Percentiles rank a stretch among this genome's conserved stretches.
Evolutionary conservation across 345 rosid species (phyloP).

Genomic region (Hibiscus tridactylites): DNA sequence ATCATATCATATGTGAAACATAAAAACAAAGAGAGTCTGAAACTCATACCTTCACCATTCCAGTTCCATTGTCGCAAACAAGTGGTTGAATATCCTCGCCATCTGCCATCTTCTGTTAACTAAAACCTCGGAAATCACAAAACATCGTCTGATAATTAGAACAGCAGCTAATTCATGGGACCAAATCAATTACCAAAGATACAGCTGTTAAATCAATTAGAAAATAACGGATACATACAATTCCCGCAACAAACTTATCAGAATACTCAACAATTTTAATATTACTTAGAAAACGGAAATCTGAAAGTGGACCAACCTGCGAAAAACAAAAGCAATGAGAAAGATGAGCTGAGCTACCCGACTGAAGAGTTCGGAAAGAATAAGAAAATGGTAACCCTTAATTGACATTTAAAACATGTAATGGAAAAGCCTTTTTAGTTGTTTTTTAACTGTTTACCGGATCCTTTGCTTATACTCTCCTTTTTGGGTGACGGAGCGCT

Average conservation of each 20-base stretch:
- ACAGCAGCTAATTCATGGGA: too few relatives aligned
- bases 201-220: too few relatives aligned
- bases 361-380: neutral
- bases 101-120: conserved; percentile 5
- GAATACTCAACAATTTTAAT: too few relatives aligned
- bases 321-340: neutral
- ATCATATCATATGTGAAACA: neutral
- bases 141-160: too few relatives aligned
- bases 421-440: neutral
- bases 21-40: neutral
- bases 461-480: neutral
- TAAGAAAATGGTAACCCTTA: neutral
- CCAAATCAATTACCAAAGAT: too few relatives aligned
- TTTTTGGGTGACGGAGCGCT: neutral
- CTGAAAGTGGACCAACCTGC: neutral
- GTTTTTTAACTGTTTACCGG: conserved; percentile 4
- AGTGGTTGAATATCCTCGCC: conserved; percentile 11
- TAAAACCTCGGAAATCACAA: neutral
- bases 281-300: neutral
- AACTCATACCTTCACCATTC: neutral
- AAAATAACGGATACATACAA: too few relatives aligned
- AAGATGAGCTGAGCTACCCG: too few relatives aligned
- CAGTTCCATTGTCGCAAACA: neutral
- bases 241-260: too few relatives aligned
- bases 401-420: neutral